Base-by-base conservation (phyloP, 164 flowering plant genomes). In the Liriodendron chinense region DNA sequence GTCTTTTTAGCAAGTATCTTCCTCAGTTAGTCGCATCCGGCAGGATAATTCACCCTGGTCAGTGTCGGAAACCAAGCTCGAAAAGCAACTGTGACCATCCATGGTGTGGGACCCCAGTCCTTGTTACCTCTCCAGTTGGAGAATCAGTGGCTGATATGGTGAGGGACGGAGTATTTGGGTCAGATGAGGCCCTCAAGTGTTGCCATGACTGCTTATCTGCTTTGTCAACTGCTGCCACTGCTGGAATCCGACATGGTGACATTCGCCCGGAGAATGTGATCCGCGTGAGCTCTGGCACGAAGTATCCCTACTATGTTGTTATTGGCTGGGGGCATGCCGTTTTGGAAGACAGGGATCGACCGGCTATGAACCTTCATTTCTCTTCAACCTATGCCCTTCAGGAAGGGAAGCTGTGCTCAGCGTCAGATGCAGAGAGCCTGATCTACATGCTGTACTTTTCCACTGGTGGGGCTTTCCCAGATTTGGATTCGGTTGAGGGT, bases 401-500 rank as follows among this genome's bases (percentile, higher is more conserved):
- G 77, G 88, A 93, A 69, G 98, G 98, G 57, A 92, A 92, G 83
- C 76, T 94, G n/a, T 94, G 98, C 75, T 84, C 97, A 0, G 90
- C 96, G 25, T 94, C 98, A 12, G 98, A 94, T 86, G 93, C 94
- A 26, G 98, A 94, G 83, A 91, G 97, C 82, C 86, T 94, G 65
- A 86, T 93, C 47, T 94, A 94, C 75, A 75, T 92, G 82, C 87
- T 94, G 48, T 94, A 87, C 76, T 90, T 80, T 72, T 71, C 80
- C 34, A 84, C 81, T 50, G 95, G 97, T 57, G 97, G 95, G 16
- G 78, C 70, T 64, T 71, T 86, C 47, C 97, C 91, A 34, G 86
- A 87, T 25, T 80, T 87, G 68, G 98, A 93, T 80, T 92, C 98
- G 1, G 90, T 94, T 66, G 98, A 94, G 77, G 92, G 91, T 53